Evolutionary conservation across 306 rosid genomes (phyloP), one percentile per base, ranked within the genome.

Genomic region (Echinosophora koreensis): DNA sequence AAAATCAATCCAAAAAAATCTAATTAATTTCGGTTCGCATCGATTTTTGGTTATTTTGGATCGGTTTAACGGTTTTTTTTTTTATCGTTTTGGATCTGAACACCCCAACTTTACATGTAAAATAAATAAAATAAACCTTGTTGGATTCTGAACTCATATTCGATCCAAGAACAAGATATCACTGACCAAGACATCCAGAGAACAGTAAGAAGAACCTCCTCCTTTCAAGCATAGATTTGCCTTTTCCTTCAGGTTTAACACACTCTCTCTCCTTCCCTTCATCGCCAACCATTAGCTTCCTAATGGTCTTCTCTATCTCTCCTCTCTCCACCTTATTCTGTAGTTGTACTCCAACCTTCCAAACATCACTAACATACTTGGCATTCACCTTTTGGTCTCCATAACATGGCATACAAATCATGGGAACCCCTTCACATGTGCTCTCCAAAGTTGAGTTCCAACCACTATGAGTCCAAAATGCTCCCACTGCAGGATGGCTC

Each of bases 381-480:
- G 91, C 85, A 64, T 92, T 90, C 1, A 79, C 91, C 37, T 16
- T 73, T 66, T 92, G 92, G 73, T 88, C 93, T 0, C 79, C 41
- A 69, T 87, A 88, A 38, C 78, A 66, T 0, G 90, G 91, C 64
- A 60, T 78, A 41, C 92, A 91, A 47, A 88, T 80, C 89, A 91
- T 83, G 9, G 97, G 94, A 55, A 89, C 83, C 50, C 94, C 91
- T 77, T 84, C 87, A 7, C 78, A 82, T 10, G 86, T 35, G 52
- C 97, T 85, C 73, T 86, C 91, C 41, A 89, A 28, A 0, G 82
- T 88, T 38, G 92, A 91, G 61, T 91, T 91, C 97, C 93, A 89
- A n/a, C 93, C 91, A 37, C 39, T 41, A 6, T 88, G 90, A 42
- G 82, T 89, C 95, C 88, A 89, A 82, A 92, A 89, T 37, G 82